Conservation (phyloP, 192 early-diverging fungal genomes). For the Chytriomyces confervae region DNA sequence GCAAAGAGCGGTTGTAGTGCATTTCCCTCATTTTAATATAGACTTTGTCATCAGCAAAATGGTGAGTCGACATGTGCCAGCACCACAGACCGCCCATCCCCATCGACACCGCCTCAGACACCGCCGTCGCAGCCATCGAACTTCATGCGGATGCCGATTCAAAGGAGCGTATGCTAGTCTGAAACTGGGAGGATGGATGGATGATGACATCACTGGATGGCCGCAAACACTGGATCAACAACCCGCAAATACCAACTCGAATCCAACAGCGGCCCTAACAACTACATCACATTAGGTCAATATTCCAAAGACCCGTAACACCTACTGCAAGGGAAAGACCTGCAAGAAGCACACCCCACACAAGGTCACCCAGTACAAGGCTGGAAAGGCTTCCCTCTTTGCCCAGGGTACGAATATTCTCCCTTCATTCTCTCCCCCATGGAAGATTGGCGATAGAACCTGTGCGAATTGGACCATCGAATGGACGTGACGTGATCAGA, state of each 20-base stretch:
- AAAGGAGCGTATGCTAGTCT: no score
- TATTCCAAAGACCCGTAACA: slow-evolving; percentile 99
- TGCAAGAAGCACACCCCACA: slow-evolving; percentile 99
- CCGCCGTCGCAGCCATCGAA: neutral
- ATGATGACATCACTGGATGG: neutral
- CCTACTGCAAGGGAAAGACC: slow-evolving; percentile 97
- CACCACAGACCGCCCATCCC: no score
- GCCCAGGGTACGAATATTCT: slow-evolving; percentile 83
- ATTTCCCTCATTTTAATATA: neutral
- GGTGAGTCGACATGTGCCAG: no score
- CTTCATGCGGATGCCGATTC: neutral
- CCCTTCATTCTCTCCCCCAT: neutral
- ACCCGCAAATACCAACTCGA: neutral
- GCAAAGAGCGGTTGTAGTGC: no score
- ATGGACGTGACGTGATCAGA: neutral
- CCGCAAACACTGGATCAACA: neutral
- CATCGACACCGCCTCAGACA: neutral
- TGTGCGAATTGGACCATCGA: slow-evolving; percentile 1
- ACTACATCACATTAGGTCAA: slow-evolving; percentile 72
- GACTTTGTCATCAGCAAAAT: neutral
- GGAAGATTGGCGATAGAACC: neutral
- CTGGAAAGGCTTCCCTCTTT: slow-evolving; percentile 98
- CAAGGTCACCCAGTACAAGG: slow-evolving; percentile 99
- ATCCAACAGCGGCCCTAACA: neutral
- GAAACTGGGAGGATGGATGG: neutral